phyloP scores from a whole-genome alignment of 306 rosid species.

The Elaeagnus macrophylla region DNA sequence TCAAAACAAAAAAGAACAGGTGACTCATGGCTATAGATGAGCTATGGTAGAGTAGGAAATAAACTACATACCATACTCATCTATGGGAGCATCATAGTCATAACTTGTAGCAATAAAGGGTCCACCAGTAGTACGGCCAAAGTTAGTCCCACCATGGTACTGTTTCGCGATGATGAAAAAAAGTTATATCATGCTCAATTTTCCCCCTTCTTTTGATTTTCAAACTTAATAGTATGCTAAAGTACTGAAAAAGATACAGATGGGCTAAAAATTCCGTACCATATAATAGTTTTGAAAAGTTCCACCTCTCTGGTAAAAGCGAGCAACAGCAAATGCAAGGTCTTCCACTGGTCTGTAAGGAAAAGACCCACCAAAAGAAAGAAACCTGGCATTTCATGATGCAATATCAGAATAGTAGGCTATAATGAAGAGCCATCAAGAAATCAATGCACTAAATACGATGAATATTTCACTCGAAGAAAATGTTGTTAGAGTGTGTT shows the following conservation, averaged over 20 bases:
- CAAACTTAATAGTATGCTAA: not conserved
- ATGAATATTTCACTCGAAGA: too few species aligned
- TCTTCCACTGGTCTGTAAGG: slow-evolving; percentile 88
- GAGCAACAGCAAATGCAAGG: slow-evolving; percentile 84
- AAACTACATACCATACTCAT: slow-evolving; percentile 73
- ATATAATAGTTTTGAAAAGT: slow-evolving; percentile 87
- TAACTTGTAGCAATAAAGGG: slow-evolving; percentile 82
- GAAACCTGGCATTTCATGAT: slow-evolving; percentile 46
- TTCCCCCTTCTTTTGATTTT: not conserved
- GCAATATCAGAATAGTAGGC: slow-evolving; percentile 3
- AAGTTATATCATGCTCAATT: slow-evolving; percentile 14
- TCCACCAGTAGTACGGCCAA: slow-evolving; percentile 70
- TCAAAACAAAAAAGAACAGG: not conserved
- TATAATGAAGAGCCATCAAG: not conserved
- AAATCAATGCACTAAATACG: not conserved
- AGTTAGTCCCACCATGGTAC: slow-evolving; percentile 98
- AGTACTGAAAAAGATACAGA: slow-evolving; percentile 1
- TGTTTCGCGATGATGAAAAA: slow-evolving; percentile 29
- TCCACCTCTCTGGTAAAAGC: slow-evolving; percentile 88
- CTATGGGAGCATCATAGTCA: slow-evolving; percentile 93
- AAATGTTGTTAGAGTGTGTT: too few species aligned
- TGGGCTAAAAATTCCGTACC: slow-evolving; percentile 37
- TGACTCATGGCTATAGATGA: too few species aligned
- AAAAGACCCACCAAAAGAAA: slow-evolving; percentile 62
- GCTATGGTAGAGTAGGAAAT: not conserved